Evolutionary conservation across 2,329 filamentous ascomycete species (phyloP), one percentile per base, ranked within the genome.

Genomic region (Fusarium stilboides): DNA sequence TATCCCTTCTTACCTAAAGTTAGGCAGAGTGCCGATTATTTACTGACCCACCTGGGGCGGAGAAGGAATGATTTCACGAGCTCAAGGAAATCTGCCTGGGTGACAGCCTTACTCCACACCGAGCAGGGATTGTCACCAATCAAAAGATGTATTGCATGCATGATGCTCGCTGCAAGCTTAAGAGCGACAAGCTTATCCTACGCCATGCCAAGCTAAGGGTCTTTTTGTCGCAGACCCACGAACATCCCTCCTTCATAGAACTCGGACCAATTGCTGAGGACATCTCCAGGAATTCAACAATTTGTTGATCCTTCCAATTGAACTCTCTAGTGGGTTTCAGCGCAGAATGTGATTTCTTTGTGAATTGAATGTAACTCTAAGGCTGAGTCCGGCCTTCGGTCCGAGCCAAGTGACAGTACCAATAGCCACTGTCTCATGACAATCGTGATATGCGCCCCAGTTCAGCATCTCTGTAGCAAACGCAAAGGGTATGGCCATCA

Each of bases 151-250:
- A 17, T 31, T 9, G 4, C 1, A 5, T 17, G 43, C 64, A 45
- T 65, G 43, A 1, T 57, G 39, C 39, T 31, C 42, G 31, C 53
- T 65, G 65, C 54, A 51, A 65, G 65, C 49, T 68, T 68, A 61
- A 61, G 9, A 24, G 34, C 45, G 22, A 59, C 56, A 68, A 68
- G 65, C 65, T 68, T 68, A 68, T 61, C 24, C 26, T 45, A 51
- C 49, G 56, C 65, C 53, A 65, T 49, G 44, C 40, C 36, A 53
- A 54, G 34, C 34, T 34, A 64, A 40, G 62, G 62, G 62, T 65
- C 61, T 13, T 42, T 34, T 58, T 65, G 46, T 65, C 61, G 44
- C 60, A 19, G 44, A 49, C 33, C 54, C 44, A 54, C 40, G 40
- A 49, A 42, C 20, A n/a, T 44, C 24, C n/a, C 26, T 22, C 20